Conservation (phyloP, 495 filamentous ascomycete species). For the Articulospora tetracladia region DNA sequence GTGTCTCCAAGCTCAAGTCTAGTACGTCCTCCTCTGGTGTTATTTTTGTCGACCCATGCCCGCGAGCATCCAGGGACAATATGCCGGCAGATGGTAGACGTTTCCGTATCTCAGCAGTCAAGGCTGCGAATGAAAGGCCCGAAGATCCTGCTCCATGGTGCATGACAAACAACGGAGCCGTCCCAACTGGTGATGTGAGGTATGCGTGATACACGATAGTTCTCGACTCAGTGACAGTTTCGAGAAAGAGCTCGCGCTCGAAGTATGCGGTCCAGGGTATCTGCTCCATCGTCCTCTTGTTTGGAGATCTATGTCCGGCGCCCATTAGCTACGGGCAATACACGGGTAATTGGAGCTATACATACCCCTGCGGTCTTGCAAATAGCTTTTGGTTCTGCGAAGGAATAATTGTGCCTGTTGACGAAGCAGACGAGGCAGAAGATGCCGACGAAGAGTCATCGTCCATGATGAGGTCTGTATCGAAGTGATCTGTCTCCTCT, state of each 20-base stretch:
- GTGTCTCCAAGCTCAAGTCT: slow-evolving; percentile 63
- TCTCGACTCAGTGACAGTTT: slow-evolving; percentile 32
- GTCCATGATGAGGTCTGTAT: slow-evolving; percentile 37
- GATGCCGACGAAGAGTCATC: slow-evolving; percentile 69
- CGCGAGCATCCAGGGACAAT: slow-evolving; percentile 78
- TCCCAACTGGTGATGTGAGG: slow-evolving; percentile 58
- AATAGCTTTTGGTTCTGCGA: slow-evolving; percentile 71
- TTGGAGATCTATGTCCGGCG: slow-evolving; percentile 14
- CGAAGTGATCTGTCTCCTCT: slow-evolving; percentile 31
- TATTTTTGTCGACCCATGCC: slow-evolving; percentile 72
- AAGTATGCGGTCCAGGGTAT: slow-evolving; percentile 91
- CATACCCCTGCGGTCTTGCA: slow-evolving; percentile 61
- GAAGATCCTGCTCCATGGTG: slow-evolving; percentile 92
- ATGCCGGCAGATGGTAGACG: slow-evolving; percentile 77
- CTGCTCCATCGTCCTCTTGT: slow-evolving; percentile 40
- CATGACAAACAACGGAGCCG: slow-evolving; percentile 78
- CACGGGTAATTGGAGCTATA: slow-evolving; percentile 22
- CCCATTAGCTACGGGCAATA: slow-evolving; percentile 5
- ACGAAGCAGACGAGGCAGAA: slow-evolving; percentile 73
- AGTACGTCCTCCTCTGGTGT: slow-evolving; percentile 29
- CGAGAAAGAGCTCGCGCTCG: slow-evolving; percentile 74
- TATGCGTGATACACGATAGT: slow-evolving; percentile 80
- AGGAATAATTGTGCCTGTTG: slow-evolving; percentile 83
- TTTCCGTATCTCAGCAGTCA: slow-evolving; percentile 72
- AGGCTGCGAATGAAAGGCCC: slow-evolving; percentile 79